Conservation (phyloP, 495 filamentous ascomycete genomes). For the Aspergillus ostianus region DNA sequence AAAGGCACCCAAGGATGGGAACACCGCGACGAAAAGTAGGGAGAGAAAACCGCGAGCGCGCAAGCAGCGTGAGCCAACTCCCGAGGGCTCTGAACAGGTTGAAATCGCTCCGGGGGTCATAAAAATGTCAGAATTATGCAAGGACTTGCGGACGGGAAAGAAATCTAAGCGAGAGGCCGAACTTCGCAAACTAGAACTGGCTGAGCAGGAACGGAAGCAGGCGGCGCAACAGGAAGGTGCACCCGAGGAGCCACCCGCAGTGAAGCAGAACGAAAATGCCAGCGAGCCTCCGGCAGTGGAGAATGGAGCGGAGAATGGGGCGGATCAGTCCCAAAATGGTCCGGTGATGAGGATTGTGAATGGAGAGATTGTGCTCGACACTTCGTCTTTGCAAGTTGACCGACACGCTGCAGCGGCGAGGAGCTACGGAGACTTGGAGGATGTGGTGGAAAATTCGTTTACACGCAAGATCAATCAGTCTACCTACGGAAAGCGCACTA, state of each 20-base stretch:
- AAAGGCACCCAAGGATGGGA: conserved; percentile 25
- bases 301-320: conserved; percentile 15
- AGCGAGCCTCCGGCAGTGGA: conserved; percentile 15
- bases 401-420: conserved; percentile 66
- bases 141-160: conserved; percentile 72
- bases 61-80: conserved; percentile 58
- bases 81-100: conserved; percentile 71
- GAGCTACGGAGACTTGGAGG: conserved; percentile 55
- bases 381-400: conserved; percentile 74
- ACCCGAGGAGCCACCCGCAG: conserved; percentile 23
- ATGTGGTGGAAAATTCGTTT: conserved; percentile 76
- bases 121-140: conserved; percentile 82
- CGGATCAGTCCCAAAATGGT: conserved; percentile 33
- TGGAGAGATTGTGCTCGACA: conserved; percentile 79
- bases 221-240: conserved; percentile 39
- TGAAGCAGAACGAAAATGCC: conserved; percentile 31
- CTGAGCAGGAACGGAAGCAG: conserved; percentile 48
- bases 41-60: conserved; percentile 34
- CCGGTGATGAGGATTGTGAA: conserved; percentile 72
- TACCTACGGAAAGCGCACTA: conserved; percentile 69
- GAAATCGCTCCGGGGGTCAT: conserved; percentile 66
- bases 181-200: conserved; percentile 54
- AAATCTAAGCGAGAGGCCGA: conserved; percentile 69
- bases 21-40: conserved; percentile 20
- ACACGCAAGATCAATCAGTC: conserved; percentile 71